Evolutionary conservation across 805 yeast species (phyloP).

Genomic region (Nadsonia fulvescens): DNA sequence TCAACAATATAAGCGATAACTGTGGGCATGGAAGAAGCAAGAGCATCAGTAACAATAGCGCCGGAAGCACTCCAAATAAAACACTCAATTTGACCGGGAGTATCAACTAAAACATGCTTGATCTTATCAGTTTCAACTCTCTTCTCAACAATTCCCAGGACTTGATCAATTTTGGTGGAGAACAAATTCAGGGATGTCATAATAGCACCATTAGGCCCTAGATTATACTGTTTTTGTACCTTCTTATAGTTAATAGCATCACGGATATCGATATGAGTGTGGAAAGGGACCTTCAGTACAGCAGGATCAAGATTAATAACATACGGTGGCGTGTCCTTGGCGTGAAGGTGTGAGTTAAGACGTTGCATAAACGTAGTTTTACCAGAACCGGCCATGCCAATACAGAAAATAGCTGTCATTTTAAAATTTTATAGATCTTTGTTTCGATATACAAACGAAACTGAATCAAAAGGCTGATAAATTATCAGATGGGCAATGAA

Average conservation of each 20-base stretch:
- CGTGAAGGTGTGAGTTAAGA: constrained; percentile 71
- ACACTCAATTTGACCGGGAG: constrained; percentile 98
- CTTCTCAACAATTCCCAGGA: constrained; percentile 67
- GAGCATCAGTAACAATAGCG: constrained; percentile 85
- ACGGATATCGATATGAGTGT: constrained; percentile 86
- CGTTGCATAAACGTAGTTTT: constrained; percentile 97
- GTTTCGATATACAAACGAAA: too few relatives aligned
- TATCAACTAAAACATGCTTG: constrained; percentile 71
- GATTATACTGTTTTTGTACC: constrained; percentile 83
- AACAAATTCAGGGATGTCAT: constrained; percentile 86
- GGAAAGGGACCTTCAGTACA: constrained; percentile 81
- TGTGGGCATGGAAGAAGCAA: constrained; percentile 91
- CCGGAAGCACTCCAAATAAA: constrained; percentile 98
- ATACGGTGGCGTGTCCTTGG: constrained; percentile 51
- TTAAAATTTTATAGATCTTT: too few relatives aligned
- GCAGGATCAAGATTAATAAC: constrained; percentile 95
- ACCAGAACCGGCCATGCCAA: constrained; percentile 70
- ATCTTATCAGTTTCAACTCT: constrained; percentile 30
- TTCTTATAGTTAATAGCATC: constrained; percentile 91
- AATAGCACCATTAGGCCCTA: constrained; percentile 98
- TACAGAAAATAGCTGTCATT: constrained; percentile 25
- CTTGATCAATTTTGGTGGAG: constrained; percentile 92
- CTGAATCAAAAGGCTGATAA: too few relatives aligned
- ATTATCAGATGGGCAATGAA: too few relatives aligned
- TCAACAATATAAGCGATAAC: constrained; percentile 91